phyloP scores from a whole-genome alignment of 108 stramenopile genomes.

The Pseudonitzschia pungens region DNA sequence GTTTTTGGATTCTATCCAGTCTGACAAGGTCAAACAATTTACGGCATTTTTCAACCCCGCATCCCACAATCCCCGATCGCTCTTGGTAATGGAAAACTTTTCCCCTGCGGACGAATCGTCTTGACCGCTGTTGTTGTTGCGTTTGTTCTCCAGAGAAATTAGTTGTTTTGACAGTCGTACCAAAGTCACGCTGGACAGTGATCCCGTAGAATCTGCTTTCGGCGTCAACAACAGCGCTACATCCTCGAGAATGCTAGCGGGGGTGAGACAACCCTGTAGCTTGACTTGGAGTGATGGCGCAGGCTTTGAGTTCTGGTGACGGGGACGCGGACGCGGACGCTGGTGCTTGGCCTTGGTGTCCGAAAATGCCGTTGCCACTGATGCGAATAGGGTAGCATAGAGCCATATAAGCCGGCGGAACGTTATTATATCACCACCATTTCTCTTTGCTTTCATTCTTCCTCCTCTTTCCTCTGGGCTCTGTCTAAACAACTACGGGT shows the following conservation, averaged over 20 bases:
- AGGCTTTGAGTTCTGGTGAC: too few species aligned
- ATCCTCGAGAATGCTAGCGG: conserved; percentile 28
- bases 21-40: not conserved
- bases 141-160: conserved; percentile 35
- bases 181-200: conserved; percentile 34
- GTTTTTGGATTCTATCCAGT: conserved; percentile 15
- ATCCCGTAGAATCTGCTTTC: conserved; percentile 26
- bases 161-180: conserved; percentile 48
- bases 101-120: not conserved
- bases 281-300: conserved; percentile 1
- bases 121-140: not conserved
- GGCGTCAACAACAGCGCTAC: conserved; percentile 19
- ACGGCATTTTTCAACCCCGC: not conserved
- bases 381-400: not conserved
- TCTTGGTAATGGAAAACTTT: not conserved
- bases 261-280: conserved; percentile 39
- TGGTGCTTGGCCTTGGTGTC: not conserved
- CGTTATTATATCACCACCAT: not conserved
- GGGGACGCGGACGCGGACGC: not conserved
- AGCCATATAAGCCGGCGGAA: not conserved
- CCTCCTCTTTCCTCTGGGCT: not conserved
- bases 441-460: conserved; percentile 2
- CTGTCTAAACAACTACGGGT: too few species aligned
- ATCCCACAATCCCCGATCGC: conserved; percentile 8
- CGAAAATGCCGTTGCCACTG: not conserved